Evolutionary conservation across 257 asterid genomes (phyloP), one percentile per base, ranked within the genome.

Genomic region (Capsicum pubescens): DNA sequence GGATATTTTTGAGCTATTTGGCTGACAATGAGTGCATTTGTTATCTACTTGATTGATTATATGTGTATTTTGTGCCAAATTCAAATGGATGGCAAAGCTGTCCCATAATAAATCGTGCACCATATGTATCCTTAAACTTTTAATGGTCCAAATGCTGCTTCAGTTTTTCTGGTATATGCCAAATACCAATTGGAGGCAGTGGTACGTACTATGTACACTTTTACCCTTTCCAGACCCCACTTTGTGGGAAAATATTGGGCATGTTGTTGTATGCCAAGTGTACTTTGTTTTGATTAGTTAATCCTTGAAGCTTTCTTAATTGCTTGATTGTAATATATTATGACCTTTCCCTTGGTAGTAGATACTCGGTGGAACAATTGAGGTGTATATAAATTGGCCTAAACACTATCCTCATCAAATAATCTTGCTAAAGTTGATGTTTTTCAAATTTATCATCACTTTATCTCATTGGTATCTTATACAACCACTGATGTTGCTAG

Each of bases 401-500:
- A 67, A 50, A 67, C 74, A 14, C 0, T 6, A 36, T 9, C 9
- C 6, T 14, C 74, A 67, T 67, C 36, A 35, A 21, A 15, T 35
- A 36, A 3, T 67, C 39, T 71, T n/a, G 79, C 57, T 46, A 11
- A 71, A 17, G 56, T 71, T n/a, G 58, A 42, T 69, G 4, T 2
- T 50, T 46, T 46, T n/a, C 2, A 14, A n/a, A 71, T n/a, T n/a
- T 5, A 71, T 63, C 39, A 63, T 21, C 69, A 63, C 39, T 63
- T 59, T 9, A 63, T 63, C 69, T 63, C 69, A 63, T 35, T 61
- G 32, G 8, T n/a, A 9, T 8, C 68, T 60, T 60, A 5, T 44
- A 44, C 57, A 70, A 70, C 15, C 35, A n/a, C 57, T 70, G 15
- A 44, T 70, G 56, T 70, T 70, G 57, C 79, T 70, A 72, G 39